A percentile compares a stretch with the other conserved stretches of the same genome.
Conservation (phyloP, 2,329 filamentous ascomycete species). For the Botrytis elliptica region DNA sequence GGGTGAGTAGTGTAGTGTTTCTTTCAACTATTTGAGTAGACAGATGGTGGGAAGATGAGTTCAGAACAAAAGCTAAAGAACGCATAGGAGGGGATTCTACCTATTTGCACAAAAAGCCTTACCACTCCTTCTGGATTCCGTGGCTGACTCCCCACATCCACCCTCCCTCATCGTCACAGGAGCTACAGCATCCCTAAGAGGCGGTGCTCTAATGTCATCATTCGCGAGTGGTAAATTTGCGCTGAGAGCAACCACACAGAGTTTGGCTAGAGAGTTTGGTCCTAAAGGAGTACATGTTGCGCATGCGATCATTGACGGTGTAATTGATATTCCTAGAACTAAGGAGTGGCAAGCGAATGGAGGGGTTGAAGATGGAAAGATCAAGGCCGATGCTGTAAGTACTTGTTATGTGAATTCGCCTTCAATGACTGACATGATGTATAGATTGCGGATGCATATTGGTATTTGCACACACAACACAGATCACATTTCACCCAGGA, state of each 20-base stretch:
- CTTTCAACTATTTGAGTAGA: not conserved
- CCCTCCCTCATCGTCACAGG: slow-evolving; percentile 84
- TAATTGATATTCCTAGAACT: slow-evolving; percentile 76
- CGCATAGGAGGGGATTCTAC: slow-evolving; percentile 58
- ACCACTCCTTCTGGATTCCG: slow-evolving; percentile 66
- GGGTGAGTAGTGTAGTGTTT: slow-evolving; percentile 47
- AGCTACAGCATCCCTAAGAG: slow-evolving; percentile 76
- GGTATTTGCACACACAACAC: slow-evolving; percentile 73
- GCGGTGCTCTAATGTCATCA: slow-evolving; percentile 63
- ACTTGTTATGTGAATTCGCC: not conserved
- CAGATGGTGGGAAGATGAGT: not conserved
- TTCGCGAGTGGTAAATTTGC: slow-evolving; percentile 84
- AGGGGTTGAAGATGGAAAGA: slow-evolving; percentile 58
- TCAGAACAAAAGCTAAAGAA: slow-evolving; percentile 8
- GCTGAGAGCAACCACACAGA: slow-evolving; percentile 69
- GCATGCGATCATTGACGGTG: slow-evolving; percentile 79
- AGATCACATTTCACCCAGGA: slow-evolving; percentile 78
- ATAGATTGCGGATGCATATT: slow-evolving; percentile 84
- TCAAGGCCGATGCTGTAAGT: slow-evolving; percentile 71
- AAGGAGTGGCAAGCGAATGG: slow-evolving; percentile 51
- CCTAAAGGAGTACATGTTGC: slow-evolving; percentile 81
- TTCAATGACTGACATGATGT: not conserved
- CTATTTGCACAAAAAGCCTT: slow-evolving; percentile 71
- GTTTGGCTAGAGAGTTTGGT: slow-evolving; percentile 78
- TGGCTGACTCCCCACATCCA: slow-evolving; percentile 56